phyloP scores from a whole-genome alignment of 176 grass and related monocot species.

The Oryza longistaminata region DNA sequence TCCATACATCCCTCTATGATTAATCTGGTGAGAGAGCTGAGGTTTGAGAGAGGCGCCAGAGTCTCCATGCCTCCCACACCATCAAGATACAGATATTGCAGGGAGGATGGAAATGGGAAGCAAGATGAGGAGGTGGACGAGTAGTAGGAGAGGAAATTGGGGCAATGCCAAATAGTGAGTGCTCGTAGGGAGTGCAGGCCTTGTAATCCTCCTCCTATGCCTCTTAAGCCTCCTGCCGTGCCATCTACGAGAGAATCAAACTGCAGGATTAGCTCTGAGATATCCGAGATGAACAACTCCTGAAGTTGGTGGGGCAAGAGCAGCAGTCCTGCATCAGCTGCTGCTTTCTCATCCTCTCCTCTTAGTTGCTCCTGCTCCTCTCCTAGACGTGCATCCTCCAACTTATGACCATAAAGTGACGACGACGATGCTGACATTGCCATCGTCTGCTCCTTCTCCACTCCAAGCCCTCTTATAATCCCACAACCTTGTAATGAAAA shows the following conservation, averaged over 20 bases:
- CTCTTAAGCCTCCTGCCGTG: too few relatives aligned
- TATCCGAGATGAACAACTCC: accelerated
- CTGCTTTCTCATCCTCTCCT: neutral
- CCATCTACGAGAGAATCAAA: too few relatives aligned
- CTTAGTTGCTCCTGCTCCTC: neutral
- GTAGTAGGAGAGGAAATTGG: neutral
- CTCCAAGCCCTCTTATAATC: neutral
- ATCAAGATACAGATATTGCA: accelerated
- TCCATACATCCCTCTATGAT: accelerated
- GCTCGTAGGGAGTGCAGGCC: too few relatives aligned
- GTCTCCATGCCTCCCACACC: neutral
- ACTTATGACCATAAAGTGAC: neutral
- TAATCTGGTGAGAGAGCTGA: neutral
- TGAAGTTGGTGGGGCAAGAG: neutral
- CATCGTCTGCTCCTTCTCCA: neutral
- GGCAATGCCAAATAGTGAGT: accelerated
- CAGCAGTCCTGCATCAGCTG: neutral
- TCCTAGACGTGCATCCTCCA: too few relatives aligned
- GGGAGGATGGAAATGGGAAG: neutral
- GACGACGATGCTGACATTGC: too few relatives aligned
- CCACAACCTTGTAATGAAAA: too few relatives aligned
- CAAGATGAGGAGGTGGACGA: too few relatives aligned
- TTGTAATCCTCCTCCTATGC: too few relatives aligned
- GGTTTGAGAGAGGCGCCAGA: neutral
- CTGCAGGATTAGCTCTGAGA: neutral